A percentile compares a stretch with the other conserved stretches of the same genome.
phyloP scores from a whole-genome alignment of 306 rosid species.

The Trichosanthes cucumerina region DNA sequence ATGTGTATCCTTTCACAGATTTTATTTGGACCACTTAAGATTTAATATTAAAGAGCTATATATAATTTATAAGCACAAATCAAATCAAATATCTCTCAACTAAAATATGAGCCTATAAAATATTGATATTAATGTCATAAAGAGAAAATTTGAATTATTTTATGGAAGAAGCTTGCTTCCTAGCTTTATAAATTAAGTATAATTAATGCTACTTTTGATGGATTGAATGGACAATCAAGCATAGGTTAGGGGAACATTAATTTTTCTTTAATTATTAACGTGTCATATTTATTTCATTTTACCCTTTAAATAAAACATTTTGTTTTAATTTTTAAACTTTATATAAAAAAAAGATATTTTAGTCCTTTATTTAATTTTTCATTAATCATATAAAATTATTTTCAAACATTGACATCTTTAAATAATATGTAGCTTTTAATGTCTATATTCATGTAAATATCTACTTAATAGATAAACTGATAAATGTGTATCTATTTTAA shows the following conservation, averaged over 20 bases:
- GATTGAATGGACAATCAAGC: neutral
- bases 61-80: neutral
- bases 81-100: neutral
- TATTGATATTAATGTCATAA: neutral
- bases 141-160: neutral
- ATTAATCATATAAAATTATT: neutral
- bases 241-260: no score
- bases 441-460: neutral
- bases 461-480: neutral
- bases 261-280: no score
- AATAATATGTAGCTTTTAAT: no score
- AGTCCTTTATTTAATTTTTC: neutral
- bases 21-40: conserved; percentile 5
- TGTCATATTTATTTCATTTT: no score
- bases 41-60: neutral
- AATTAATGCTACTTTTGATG: neutral
- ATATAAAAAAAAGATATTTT: neutral
- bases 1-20: neutral
- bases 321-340: no score
- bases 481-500: no score
- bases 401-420: no score
- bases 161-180: neutral
- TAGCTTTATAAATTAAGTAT: neutral
- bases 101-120: neutral
- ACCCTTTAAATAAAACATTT: no score